These are phyloP conservation scores for Nicotiana tomentosiformis DNA, from an alignment of 257 asterid species.

Conservation along the genomic window DNA sequence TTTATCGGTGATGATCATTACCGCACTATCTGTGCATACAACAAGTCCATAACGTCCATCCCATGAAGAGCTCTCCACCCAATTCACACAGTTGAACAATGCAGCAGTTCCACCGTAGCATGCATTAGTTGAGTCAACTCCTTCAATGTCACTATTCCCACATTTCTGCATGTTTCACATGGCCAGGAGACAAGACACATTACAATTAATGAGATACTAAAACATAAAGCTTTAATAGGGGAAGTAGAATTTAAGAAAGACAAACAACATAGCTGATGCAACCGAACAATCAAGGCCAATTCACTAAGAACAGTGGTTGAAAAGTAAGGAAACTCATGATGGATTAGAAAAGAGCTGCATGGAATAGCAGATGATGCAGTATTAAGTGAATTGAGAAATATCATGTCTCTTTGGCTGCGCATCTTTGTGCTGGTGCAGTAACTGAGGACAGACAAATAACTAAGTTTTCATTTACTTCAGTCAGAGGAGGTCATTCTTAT, in stretches of 20 bases:
- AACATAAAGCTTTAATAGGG: not conserved
- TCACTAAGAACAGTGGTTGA: not conserved
- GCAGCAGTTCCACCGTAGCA: constrained; percentile 99
- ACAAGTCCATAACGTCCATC: constrained; percentile 99
- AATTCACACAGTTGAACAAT: constrained; percentile 81
- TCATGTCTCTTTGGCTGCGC: not conserved
- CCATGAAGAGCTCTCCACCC: constrained; percentile 99
- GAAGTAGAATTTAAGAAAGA: not conserved
- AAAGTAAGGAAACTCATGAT: not conserved
- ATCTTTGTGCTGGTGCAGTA: not conserved
- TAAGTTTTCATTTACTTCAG: not conserved
- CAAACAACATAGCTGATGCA: not conserved
- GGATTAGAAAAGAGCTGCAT: not conserved
- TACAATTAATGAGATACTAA: not conserved
- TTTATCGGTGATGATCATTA: constrained; percentile 29
- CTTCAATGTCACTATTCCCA: constrained; percentile 96
- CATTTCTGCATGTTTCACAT: constrained; percentile 45
- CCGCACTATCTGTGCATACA: constrained; percentile 99
- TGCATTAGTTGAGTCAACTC: constrained; percentile 96
- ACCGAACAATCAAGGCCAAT: not conserved
- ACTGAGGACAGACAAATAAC: not conserved
- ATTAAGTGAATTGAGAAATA: not conserved
- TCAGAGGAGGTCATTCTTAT: not conserved
- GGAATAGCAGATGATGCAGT: not conserved
- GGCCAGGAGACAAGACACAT: constrained; percentile 12